Evolutionary conservation across 1,284 basidiomycete genomes (phyloP).

Genomic region (Athelia psychrophila): DNA sequence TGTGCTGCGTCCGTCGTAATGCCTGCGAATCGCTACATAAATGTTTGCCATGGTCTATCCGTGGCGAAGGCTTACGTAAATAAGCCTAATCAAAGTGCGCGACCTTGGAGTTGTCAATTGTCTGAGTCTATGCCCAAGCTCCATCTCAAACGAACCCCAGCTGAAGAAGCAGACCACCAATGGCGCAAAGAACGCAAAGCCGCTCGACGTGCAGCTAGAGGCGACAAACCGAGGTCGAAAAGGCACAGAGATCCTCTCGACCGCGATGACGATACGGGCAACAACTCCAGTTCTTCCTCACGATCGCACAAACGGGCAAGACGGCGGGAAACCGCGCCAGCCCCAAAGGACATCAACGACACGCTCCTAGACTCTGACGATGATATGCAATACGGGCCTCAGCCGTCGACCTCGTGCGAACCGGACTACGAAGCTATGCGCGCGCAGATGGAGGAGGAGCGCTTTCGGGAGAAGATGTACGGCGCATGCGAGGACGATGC

Average conservation of each 20-base stretch:
- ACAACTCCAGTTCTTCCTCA: conserved; percentile 7
- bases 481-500: conserved; percentile 69
- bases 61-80: too few relatives aligned
- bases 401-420: conserved; percentile 22
- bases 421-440: conserved; percentile 47
- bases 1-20: too few relatives aligned
- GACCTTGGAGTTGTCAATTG: too few relatives aligned
- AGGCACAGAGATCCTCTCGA: conserved; percentile 8
- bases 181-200: conserved; percentile 46
- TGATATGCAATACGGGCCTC: conserved; percentile 22
- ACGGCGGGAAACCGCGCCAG: conserved; percentile 5
- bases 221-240: conserved; percentile 25
- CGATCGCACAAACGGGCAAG: conserved; percentile 22
- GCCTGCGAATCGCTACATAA: too few relatives aligned
- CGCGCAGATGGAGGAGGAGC: conserved; percentile 56
- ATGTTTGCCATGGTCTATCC: too few relatives aligned
- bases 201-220: conserved; percentile 33
- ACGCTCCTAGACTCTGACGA: conserved; percentile 35
- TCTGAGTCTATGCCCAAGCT: conserved; percentile 67
- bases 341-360: conserved; percentile 31
- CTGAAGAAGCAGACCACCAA: conserved; percentile 58
- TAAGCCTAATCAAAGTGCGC: too few relatives aligned
- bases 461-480: conserved; percentile 69
- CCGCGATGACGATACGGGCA: conserved; percentile 6
- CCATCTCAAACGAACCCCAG: conserved; percentile 68